Conservation (phyloP, 345 rosid genomes). For the Cochlearia excelsa region DNA sequence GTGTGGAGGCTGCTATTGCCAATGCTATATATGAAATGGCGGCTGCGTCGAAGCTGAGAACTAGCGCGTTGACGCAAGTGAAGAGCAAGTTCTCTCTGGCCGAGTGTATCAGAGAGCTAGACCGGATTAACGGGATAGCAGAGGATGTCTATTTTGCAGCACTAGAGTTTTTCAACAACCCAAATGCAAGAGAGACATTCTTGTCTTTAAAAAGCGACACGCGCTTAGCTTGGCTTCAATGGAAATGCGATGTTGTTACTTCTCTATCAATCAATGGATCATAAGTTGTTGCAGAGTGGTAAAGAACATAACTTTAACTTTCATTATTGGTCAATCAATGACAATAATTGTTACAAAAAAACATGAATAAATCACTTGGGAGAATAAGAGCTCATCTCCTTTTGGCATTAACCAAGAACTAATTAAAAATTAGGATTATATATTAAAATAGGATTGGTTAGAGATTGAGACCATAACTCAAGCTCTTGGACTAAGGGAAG, state of each 20-base stretch:
- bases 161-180: slow-evolving; percentile 45
- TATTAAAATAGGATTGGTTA: slow-evolving; percentile 24
- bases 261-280: slow-evolving; percentile 12
- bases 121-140: slow-evolving; percentile 36
- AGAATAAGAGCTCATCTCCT: slow-evolving; percentile 86
- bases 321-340: too few relatives aligned
- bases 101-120: slow-evolving; percentile 50
- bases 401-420: slow-evolving; percentile 8
- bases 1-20: slow-evolving; percentile 57
- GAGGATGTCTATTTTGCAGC: slow-evolving; percentile 50
- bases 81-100: slow-evolving; percentile 42
- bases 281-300: too few relatives aligned
- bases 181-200: slow-evolving; percentile 53
- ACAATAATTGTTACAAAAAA: not conserved
- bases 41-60: slow-evolving; percentile 48
- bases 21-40: slow-evolving; percentile 56
- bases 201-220: slow-evolving; percentile 45
- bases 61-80: slow-evolving; percentile 37
- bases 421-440: too few relatives aligned
- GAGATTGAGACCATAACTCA: slow-evolving; percentile 33
- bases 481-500: slow-evolving; percentile 67
- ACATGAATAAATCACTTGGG: slow-evolving; percentile 38
- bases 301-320: too few relatives aligned
- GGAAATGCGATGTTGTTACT: slow-evolving; percentile 38
- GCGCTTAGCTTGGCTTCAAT: slow-evolving; percentile 47